Evolutionary conservation across 2,329 filamentous ascomycete genomes (phyloP).

Genomic region (Hymenoscyphus linearis): DNA sequence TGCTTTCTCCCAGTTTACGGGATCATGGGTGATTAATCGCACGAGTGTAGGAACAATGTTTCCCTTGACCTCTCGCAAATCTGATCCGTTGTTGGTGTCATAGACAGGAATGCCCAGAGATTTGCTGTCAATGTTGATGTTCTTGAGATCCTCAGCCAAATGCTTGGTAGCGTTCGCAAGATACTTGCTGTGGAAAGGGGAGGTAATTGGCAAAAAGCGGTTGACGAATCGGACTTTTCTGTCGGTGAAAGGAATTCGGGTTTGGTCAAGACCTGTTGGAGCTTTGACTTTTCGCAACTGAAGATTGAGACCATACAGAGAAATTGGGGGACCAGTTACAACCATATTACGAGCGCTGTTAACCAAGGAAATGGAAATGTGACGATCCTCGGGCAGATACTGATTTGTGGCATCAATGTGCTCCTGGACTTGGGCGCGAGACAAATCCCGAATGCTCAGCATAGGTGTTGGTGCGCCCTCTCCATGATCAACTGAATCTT

Average conservation of each 20-base stretch:
- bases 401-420: slow-evolving; percentile 97
- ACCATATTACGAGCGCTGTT: slow-evolving; percentile 98
- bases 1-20: slow-evolving; percentile 93
- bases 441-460: slow-evolving; percentile 93
- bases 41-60: slow-evolving; percentile 84
- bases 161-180: slow-evolving; percentile 74
- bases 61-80: slow-evolving; percentile 67
- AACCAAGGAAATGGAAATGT: slow-evolving; percentile 90
- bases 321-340: slow-evolving; percentile 91
- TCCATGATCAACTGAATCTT: slow-evolving; percentile 89
- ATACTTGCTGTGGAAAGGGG: slow-evolving; percentile 97
- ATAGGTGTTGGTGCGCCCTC: slow-evolving; percentile 96
- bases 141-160: slow-evolving; percentile 82
- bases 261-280: slow-evolving; percentile 94
- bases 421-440: slow-evolving; percentile 82
- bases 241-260: slow-evolving; percentile 87
- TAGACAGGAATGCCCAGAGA: slow-evolving; percentile 80
- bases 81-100: slow-evolving; percentile 83
- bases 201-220: slow-evolving; percentile 94
- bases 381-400: slow-evolving; percentile 85
- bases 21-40: slow-evolving; percentile 88
- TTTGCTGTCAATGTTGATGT: slow-evolving; percentile 68
- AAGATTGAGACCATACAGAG: slow-evolving; percentile 90
- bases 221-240: slow-evolving; percentile 96
- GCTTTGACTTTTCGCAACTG: slow-evolving; percentile 96